A percentile compares a stretch with the other conserved stretches of the same genome.
Conservation (phyloP, 2,329 filamentous ascomycete genomes). For the Microascus cirrosus region DNA sequence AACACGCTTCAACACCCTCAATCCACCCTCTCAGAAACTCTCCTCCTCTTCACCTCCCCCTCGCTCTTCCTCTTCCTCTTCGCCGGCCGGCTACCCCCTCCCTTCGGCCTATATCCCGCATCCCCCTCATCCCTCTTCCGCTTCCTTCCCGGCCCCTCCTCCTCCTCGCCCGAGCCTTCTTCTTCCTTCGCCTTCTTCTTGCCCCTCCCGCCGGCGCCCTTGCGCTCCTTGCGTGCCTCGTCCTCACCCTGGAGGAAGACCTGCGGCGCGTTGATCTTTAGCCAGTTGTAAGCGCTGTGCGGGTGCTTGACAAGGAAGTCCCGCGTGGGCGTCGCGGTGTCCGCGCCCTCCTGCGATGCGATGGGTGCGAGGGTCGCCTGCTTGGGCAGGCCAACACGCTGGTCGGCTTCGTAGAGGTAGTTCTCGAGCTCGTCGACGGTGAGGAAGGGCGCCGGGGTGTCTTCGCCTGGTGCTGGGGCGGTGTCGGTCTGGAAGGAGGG, state of each 20-base stretch:
- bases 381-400: conserved; percentile 28
- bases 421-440: conserved; percentile 62
- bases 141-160: not conserved
- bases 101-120: not conserved
- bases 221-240: conserved; percentile 21
- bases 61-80: conserved; percentile 49
- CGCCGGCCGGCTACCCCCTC: conserved; percentile 23
- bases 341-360: not conserved
- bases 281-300: conserved; percentile 91
- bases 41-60: conserved; percentile 23
- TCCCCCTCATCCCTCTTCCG: conserved; percentile 12
- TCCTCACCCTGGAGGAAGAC: conserved; percentile 59
- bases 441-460: conserved; percentile 54
- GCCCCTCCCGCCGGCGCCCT: not conserved
- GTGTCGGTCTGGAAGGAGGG: conserved; percentile 43
- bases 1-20: not conserved
- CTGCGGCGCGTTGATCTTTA: conserved; percentile 73
- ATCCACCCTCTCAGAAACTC: not conserved
- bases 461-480: conserved; percentile 35
- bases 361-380: conserved; percentile 37
- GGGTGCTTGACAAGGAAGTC: conserved; percentile 52
- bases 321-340: conserved; percentile 20
- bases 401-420: conserved; percentile 57
- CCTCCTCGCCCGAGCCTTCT: not conserved
- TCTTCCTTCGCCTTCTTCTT: not conserved